These are phyloP conservation scores for Hordeum pubiflorum DNA, from an alignment of 202 grass and related monocot genomes.

Conservation along the genomic window DNA sequence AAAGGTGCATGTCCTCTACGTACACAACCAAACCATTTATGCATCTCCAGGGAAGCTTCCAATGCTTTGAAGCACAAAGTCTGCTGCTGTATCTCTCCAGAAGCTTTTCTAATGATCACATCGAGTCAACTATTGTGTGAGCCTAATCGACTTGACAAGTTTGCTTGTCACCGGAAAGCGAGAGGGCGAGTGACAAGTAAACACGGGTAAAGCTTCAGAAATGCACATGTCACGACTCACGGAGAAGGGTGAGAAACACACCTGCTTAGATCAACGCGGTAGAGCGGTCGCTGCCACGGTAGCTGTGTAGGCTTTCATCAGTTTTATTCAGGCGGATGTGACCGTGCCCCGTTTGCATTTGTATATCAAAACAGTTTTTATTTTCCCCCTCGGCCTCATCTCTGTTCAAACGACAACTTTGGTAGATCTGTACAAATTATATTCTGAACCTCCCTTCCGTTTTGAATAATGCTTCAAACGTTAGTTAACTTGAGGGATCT, in stretches of 20 bases:
- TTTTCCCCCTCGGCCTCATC: neutral
- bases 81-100: neutral
- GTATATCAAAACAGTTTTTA: neutral
- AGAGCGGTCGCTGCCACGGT: slow-evolving; percentile 12
- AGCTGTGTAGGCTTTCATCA: slow-evolving; percentile 28
- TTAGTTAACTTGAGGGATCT: slow-evolving; percentile 25
- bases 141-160: neutral
- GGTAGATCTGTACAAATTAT: slow-evolving; percentile 18
- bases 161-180: neutral
- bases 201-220: neutral
- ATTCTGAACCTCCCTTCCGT: neutral
- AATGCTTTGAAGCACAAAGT: neutral
- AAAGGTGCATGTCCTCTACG: neutral
- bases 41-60: slow-evolving; percentile 10
- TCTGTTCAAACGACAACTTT: slow-evolving; percentile 17
- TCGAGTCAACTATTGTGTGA: neutral
- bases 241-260: neutral
- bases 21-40: neutral
- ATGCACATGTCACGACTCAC: neutral
- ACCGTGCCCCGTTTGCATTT: slow-evolving; percentile 33
- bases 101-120: neutral
- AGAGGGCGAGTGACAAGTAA: neutral
- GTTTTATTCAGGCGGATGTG: slow-evolving; percentile 26
- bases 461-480: slow-evolving; percentile 7
- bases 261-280: neutral